A percentile compares a stretch with the other conserved stretches of the same genome.
These are phyloP conservation scores for Pachysolen tannophilus DNA, from an alignment of 805 yeast species.

Conservation along the genomic window DNA sequence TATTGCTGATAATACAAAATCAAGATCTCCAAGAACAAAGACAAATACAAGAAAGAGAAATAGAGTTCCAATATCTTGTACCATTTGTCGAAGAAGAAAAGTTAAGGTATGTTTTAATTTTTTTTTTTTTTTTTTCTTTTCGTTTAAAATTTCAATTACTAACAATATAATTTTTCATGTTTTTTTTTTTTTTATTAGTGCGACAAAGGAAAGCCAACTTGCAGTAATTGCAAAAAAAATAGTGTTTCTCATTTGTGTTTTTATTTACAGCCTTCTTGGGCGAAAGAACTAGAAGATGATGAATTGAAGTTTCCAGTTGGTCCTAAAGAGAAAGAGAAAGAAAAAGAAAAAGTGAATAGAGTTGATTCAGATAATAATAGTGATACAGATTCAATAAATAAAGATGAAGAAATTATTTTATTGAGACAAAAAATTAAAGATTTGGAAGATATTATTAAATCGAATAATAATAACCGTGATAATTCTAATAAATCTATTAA, in stretches of 20 bases:
- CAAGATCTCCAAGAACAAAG: not conserved
- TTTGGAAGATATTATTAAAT: constrained; percentile 17
- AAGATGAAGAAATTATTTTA: constrained; percentile 16
- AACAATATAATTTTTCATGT: not conserved
- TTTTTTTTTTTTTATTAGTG: constrained; percentile 14
- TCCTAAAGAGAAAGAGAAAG: constrained; percentile 6
- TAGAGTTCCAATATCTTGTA: constrained; percentile 31
- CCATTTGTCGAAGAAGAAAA: constrained; percentile 29
- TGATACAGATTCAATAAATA: constrained; percentile 9
- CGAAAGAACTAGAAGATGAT: constrained; percentile 31
- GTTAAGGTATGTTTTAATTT: constrained; percentile 19
- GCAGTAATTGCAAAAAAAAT: constrained; percentile 47
- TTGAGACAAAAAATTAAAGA: constrained; percentile 18
- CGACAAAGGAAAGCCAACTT: constrained; percentile 42
- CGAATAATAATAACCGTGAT: too few species aligned
- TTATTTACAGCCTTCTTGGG: constrained; percentile 56
- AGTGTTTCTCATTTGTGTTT: constrained; percentile 53
- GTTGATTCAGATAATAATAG: not conserved
- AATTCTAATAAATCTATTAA: not conserved
- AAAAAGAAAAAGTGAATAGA: constrained; percentile 6
- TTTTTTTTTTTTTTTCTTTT: too few species aligned
- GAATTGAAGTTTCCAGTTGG: constrained; percentile 18
- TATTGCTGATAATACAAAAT: too few species aligned
- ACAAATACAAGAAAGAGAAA: constrained; percentile 22
- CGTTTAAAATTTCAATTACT: not conserved